These are phyloP conservation scores for Datisca glomerata DNA, from an alignment of 306 rosid genomes.

Conservation along the genomic window DNA sequence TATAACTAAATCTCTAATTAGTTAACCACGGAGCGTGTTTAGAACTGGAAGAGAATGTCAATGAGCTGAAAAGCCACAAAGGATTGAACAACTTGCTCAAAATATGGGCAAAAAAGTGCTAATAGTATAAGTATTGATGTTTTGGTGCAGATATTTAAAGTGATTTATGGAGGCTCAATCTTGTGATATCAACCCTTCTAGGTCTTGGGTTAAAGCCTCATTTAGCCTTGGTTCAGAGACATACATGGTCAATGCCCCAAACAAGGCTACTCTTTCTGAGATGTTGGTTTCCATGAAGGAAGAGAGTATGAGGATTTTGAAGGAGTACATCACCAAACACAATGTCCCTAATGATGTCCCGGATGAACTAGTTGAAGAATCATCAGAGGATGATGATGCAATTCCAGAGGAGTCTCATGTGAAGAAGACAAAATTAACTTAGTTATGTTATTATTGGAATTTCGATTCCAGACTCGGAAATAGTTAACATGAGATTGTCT, in stretches of 20 bases:
- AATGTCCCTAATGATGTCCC: constrained; percentile 77
- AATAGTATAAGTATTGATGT: too few relatives aligned
- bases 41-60: too few relatives aligned
- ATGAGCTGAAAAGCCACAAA: too few relatives aligned
- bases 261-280: constrained; percentile 43
- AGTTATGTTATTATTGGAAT: constrained; percentile 14
- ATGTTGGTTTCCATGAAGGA: constrained; percentile 61
- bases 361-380: constrained; percentile 51
- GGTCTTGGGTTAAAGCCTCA: constrained; percentile 39
- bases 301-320: constrained; percentile 57
- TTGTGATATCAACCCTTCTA: too few relatives aligned
- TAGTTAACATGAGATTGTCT: too few relatives aligned
- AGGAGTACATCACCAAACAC: constrained; percentile 76
- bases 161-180: too few relatives aligned
- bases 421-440: constrained; percentile 60
- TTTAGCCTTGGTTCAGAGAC: constrained; percentile 52
- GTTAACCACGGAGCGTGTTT: too few relatives aligned
- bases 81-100: too few relatives aligned
- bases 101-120: too few relatives aligned
- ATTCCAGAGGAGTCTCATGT: constrained; percentile 32
- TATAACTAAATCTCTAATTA: too few relatives aligned
- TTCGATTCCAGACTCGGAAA: too few relatives aligned
- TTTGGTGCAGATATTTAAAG: too few relatives aligned
- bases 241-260: constrained; percentile 25
- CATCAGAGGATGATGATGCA: constrained; percentile 54